phyloP scores from a whole-genome alignment of 2,329 filamentous ascomycete species.

The Aspergillus caelatus region DNA sequence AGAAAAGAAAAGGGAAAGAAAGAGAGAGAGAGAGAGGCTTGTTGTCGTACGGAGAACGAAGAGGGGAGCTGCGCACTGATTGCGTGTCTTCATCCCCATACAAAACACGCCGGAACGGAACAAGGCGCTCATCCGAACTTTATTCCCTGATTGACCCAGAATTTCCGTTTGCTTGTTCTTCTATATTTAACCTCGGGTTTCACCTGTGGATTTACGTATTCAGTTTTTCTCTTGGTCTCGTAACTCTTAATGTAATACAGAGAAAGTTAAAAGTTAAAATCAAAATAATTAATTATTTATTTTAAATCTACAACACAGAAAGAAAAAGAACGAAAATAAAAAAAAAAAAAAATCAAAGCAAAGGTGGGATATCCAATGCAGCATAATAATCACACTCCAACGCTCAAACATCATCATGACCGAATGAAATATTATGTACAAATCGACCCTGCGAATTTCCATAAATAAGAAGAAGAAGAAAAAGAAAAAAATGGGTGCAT shows the following conservation, averaged over 20 bases:
- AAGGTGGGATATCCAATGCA: constrained; percentile 1
- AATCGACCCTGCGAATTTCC: neutral
- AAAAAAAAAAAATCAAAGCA: neutral
- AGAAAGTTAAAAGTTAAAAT: constrained; percentile 1
- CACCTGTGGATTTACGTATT: neutral
- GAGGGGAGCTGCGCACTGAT: constrained; percentile 12
- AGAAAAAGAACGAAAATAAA: neutral
- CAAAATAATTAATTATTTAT: neutral
- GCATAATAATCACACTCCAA: constrained; percentile 18
- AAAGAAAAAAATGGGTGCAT: no score
- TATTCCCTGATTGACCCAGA: neutral
- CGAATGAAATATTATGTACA: constrained; percentile 11
- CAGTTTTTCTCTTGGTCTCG: neutral
- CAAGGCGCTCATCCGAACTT: constrained; percentile 21
- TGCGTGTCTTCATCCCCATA: constrained; percentile 25
- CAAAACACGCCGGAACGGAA: constrained; percentile 25
- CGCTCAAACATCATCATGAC: constrained; percentile 15
- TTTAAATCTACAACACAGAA: no score
- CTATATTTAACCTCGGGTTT: neutral
- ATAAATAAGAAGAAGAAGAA: neutral
- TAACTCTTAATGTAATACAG: neutral
- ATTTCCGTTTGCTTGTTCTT: neutral
- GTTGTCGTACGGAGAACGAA: constrained; percentile 2
- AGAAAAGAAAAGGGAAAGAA: constrained; percentile 17
- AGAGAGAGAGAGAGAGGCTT: constrained; percentile 1